Base-by-base conservation (phyloP, 805 yeast genomes). In the Saturnispora quitensis region DNA sequence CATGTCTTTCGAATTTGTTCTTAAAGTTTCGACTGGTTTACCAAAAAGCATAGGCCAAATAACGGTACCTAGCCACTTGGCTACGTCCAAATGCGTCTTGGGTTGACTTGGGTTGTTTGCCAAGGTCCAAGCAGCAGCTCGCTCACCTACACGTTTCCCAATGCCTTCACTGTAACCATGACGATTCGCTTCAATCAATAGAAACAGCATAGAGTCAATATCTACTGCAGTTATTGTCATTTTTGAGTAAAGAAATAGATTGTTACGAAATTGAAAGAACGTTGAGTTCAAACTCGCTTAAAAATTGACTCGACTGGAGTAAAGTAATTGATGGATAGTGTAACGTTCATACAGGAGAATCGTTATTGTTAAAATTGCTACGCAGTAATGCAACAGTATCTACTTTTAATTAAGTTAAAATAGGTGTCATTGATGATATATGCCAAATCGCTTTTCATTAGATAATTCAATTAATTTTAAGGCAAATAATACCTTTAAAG, bases 61-160 rank as follows among this genome's bases (percentile, higher is more conserved):
- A 58, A 90, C 97, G 45, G 95, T 77, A 64, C 98, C 90, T 5
- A 93, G 78, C 64, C 88, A 89, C 68, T 91, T 91, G 88, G 93
- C 87, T 40, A 91, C 77, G 57, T 87, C 90, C 38, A 91, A 68
- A 12, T 86, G 74, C 3, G 36, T 40, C 36, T 17, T 44, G 33
- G 38, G 38, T 13, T 25, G 25, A 18, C 8, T 31, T 15, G 10
- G 42, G 40, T 24, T 18, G 55, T 86, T 90, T 20, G 71, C 73
- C 62, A 82, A 66, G 61, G 62, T 59, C 46, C 63, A 43, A 20
- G 59, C 58, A 6, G 59, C 55, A 1, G 61, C 57, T 5, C 57
- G 52, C 12, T 20, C 47, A 10, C 58, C 58, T 5, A 55, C 58
- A 6, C 38, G 46, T 38, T 13, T 42, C 2, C 58, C 58, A 25